phyloP scores from a whole-genome alignment of 345 rosid species.

The Citrus reticulata region DNA sequence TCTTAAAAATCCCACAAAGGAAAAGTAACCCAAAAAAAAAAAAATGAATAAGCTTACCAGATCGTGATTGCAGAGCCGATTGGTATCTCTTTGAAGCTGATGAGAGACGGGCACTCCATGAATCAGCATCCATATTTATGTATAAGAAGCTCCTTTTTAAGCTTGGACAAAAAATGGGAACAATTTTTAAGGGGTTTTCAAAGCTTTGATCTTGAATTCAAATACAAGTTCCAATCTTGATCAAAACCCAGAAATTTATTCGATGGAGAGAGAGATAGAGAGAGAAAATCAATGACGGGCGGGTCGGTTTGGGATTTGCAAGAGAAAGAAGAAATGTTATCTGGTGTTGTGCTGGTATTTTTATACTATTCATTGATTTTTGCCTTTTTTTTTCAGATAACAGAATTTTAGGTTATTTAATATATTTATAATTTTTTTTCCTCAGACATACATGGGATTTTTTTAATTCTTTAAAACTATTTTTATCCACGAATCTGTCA shows the following conservation, averaged over 20 bases:
- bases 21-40: not conserved
- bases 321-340: not conserved
- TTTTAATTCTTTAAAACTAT: not conserved
- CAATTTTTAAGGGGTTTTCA: not conserved
- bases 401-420: not conserved
- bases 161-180: not conserved
- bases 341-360: not conserved
- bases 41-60: conserved; percentile 48
- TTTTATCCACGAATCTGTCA: not conserved
- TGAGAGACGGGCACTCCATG: conserved; percentile 82
- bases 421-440: not conserved
- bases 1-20: not conserved
- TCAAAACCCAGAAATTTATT: not conserved
- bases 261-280: not conserved
- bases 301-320: conserved; percentile 7
- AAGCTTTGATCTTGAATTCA: not conserved
- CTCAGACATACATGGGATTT: not conserved
- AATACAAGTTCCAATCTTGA: not conserved
- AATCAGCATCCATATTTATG: conserved; percentile 70
- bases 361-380: not conserved
- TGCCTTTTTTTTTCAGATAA: not conserved
- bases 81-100: conserved; percentile 81
- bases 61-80: conserved; percentile 80
- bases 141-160: not conserved
- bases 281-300: not conserved